Evolutionary conservation across 139 green algal species (phyloP), one percentile per base, ranked within the genome.

Genomic region (Mesostigma viride): DNA sequence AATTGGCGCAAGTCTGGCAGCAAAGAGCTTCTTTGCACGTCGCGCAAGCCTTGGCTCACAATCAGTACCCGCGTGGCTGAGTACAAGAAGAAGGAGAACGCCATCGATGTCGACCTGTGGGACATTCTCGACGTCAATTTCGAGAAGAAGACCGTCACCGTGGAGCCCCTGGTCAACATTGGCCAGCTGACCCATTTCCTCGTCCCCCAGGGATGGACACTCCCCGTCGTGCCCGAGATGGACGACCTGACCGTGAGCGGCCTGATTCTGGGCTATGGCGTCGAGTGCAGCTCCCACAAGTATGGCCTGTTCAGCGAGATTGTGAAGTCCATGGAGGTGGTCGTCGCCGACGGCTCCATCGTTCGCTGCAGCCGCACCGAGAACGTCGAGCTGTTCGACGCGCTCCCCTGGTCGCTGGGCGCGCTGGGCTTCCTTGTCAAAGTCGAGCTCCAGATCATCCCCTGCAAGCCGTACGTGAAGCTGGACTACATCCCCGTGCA

Each of bases 221-320:
- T 72, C 20, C 36, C 34, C 22, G 56, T 72, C 20, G 65, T 72
- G n/a, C 65, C 65, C 14, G 68, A 74, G 31, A 20, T 74, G 35
- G 68, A 74, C 6, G 68, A 74, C 28, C 59, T 74, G 33, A 74
- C 68, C 0, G 59, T 74, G 33, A 58, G 68, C 3, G 68, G 68
- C 31, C 47, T 74, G 35, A 63, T 74, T 58, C 69, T 70, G n/a
- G 68, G 68, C 62, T 74, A 74, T 2, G 68, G 68, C 24, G 70
- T 74, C 44, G 68, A 74, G 62, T 32, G 46, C 26, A 58, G 31
- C 31, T 70, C 59, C 3, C 68, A 74, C 68, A 61, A 62, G 32
- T 74, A 74, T 65, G 68, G 68, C 32, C 47, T 74, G 26, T 74
- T 70, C 47, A 68, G 59, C 14, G 60, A 67, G 8, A 67, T 67